Conservation (phyloP, 108 stramenopile species). For the Skeletonema tropicum region DNA sequence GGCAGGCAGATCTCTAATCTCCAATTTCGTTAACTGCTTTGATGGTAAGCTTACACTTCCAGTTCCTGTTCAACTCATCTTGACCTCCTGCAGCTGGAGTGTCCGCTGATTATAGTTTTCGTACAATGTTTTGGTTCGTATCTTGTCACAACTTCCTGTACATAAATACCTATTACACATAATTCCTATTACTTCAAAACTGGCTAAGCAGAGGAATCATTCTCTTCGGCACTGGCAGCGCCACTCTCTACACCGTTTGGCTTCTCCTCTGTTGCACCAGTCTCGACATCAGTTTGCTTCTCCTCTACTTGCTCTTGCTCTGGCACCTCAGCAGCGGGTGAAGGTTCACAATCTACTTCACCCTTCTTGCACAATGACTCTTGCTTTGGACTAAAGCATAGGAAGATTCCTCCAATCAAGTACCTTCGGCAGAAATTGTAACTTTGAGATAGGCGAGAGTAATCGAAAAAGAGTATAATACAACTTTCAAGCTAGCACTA, state of each 20-base stretch:
- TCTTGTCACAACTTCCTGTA: no score
- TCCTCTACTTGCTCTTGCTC: not conserved
- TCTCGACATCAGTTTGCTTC: slow-evolving; percentile 1
- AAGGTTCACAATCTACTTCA: not conserved
- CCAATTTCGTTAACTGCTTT: no score
- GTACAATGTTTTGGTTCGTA: no score
- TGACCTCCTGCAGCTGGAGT: no score
- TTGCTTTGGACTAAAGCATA: not conserved
- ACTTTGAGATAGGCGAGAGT: not conserved
- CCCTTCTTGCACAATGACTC: not conserved
- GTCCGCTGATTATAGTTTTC: no score
- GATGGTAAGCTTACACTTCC: no score
- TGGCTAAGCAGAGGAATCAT: no score
- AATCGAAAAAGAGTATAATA: not conserved
- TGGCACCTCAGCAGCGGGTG: not conserved
- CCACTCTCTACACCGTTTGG: slow-evolving; percentile 1
- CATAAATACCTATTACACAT: no score
- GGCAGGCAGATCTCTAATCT: no score
- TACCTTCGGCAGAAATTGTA: not conserved
- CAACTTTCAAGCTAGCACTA: not conserved
- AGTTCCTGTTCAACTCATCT: no score
- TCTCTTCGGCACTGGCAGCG: not conserved
- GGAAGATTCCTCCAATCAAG: not conserved
- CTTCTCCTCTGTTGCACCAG: not conserved
- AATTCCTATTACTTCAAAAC: no score